Percentiles rank a stretch among this genome's conserved stretches.
phyloP scores from a whole-genome alignment of 352 stramenopile genomes.

The Blastocystis sp. region DNA sequence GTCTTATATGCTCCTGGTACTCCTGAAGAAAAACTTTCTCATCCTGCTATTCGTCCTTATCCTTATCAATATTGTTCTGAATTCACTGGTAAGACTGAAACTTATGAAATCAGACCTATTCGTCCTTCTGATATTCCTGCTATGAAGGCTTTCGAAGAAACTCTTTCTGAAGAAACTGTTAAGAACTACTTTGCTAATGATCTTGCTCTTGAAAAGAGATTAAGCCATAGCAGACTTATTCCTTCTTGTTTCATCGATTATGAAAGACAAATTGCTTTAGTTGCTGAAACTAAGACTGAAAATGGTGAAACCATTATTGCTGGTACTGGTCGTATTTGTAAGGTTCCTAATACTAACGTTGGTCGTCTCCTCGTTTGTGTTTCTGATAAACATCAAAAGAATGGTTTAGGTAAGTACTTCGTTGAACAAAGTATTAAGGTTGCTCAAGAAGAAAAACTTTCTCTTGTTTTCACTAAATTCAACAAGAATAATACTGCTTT shows the following conservation, averaged over 20 bases:
- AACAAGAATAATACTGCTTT: too few relatives aligned
- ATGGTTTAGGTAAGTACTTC: constrained; percentile 24
- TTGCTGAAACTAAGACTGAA: too few relatives aligned
- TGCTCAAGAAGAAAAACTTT: constrained; percentile 6
- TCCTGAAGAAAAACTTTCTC: constrained; percentile 22
- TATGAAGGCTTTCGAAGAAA: constrained; percentile 17
- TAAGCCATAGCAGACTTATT: background rate
- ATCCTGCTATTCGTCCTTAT: constrained; percentile 2
- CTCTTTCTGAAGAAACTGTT: constrained; percentile 3
- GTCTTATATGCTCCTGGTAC: constrained; percentile 13
- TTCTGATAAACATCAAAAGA: constrained; percentile 9
- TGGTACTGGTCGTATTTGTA: background rate
- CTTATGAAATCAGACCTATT: background rate
- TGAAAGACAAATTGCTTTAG: constrained; percentile 9
- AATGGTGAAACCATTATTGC: constrained; percentile 12
- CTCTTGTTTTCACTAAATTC: too few relatives aligned
- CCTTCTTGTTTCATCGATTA: constrained; percentile 7
- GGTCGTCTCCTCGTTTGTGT: background rate
- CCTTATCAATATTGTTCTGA: constrained; percentile 12
- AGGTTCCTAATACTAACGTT: constrained; percentile 1
- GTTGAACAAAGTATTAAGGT: constrained; percentile 4
- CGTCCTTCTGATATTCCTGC: constrained; percentile 14
- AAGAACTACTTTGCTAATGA: constrained; percentile 11
- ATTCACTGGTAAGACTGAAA: background rate
- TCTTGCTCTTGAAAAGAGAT: background rate